These are phyloP conservation scores for Wickerhamomyces queroliae DNA, from an alignment of 805 yeast species.

Conservation along the genomic window DNA sequence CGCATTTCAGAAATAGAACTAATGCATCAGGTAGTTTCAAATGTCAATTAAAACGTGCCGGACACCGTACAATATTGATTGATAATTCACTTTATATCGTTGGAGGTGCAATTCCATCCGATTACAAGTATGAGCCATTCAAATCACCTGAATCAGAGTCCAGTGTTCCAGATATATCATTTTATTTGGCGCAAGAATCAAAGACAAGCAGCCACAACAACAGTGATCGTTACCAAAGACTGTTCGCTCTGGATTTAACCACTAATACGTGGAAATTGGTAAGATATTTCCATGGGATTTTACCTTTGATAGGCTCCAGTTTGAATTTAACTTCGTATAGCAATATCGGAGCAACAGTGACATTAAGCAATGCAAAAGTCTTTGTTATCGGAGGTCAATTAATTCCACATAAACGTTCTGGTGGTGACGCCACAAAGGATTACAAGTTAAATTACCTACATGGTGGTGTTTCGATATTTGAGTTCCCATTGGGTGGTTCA, in stretches of 20 bases:
- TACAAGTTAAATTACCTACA: background rate
- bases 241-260: constrained; percentile 9
- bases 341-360: constrained; percentile 6
- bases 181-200: background rate
- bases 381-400: constrained; percentile 13
- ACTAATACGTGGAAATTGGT: constrained; percentile 13
- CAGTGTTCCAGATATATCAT: constrained; percentile 12
- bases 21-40: too few species aligned
- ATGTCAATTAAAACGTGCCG: constrained; percentile 11
- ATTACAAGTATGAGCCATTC: constrained; percentile 2
- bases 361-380: constrained; percentile 9
- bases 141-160: background rate
- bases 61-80: constrained; percentile 10
- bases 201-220: background rate
- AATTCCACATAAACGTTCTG: constrained; percentile 1
- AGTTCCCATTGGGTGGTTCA: constrained; percentile 7
- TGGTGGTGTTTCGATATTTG: constrained; percentile 3
- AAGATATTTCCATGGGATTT: constrained; percentile 9
- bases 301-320: background rate
- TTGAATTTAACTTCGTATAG: constrained; percentile 4
- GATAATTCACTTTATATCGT: constrained; percentile 16
- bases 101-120: constrained; percentile 13
- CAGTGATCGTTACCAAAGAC: constrained; percentile 5
- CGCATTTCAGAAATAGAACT: too few species aligned
- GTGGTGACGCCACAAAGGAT: too few species aligned